A percentile compares a stretch with the other conserved stretches of the same genome.
Conservation (phyloP, 768 basidiomycete species). For the Tulasnella sp. region DNA sequence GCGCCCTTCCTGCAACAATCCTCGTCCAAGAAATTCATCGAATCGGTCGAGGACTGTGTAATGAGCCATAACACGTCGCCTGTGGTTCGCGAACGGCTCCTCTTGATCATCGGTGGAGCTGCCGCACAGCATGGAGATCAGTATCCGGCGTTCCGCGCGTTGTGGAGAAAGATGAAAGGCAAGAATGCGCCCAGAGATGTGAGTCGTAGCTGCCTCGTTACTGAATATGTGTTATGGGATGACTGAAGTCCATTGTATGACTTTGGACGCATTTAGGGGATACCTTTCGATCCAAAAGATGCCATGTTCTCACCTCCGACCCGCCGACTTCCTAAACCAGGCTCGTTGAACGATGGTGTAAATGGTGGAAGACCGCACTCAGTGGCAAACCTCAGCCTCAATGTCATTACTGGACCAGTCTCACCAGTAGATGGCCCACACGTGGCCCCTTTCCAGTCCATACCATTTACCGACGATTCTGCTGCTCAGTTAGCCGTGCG, state of each 20-base stretch:
- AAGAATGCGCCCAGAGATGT: conserved; percentile 74
- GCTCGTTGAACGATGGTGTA: conserved; percentile 3
- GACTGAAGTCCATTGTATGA: not conserved
- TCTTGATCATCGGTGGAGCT: conserved; percentile 75
- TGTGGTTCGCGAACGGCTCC: conserved; percentile 67
- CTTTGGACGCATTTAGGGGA: conserved; percentile 36
- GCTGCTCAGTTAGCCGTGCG: not conserved
- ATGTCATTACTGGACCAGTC: no score
- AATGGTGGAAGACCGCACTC: conserved; percentile 3
- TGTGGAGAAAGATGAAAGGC: conserved; percentile 77
- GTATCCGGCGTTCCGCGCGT: conserved; percentile 47
- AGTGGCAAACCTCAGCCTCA: no score
- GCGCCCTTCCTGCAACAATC: conserved; percentile 34
- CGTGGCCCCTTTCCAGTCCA: no score
- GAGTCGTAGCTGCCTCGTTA: conserved; percentile 18
- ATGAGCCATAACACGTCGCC: conserved; percentile 54
- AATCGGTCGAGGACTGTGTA: conserved; percentile 66
- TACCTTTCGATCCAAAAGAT: conserved; percentile 70
- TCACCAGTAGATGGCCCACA: no score
- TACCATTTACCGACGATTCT: not conserved
- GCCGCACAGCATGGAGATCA: conserved; percentile 51
- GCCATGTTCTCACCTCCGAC: conserved; percentile 64
- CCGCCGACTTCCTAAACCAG: conserved; percentile 5
- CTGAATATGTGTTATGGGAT: not conserved
- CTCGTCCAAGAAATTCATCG: conserved; percentile 64